Base-by-base conservation (phyloP, 306 rosid species). In the Ormosia emarginata region DNA sequence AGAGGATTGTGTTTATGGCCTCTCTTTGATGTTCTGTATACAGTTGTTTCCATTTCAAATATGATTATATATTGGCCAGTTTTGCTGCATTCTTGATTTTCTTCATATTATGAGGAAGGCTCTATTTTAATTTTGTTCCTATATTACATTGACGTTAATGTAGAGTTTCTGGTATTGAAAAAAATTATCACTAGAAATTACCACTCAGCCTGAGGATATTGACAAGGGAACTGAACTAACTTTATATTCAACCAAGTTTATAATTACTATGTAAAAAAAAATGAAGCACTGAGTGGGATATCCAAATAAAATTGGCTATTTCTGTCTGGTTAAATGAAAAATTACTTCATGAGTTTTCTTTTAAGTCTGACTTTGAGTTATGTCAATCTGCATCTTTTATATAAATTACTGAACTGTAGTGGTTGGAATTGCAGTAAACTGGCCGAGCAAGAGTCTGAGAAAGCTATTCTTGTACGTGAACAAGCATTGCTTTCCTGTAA, bases 401-500 rank as follows among this genome's bases (percentile, higher is more conserved):
- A 71, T 74, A 50, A 29, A 61, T 66, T 61, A 66, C 57, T 40
- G 81, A 83, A 68, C 57, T 14, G 15, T 81, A 17, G 62, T 71
- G 29, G 9, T 76, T 50, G 82, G 14, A 24, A 55, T 77, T 72
- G 67, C 85, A 94, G 97, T 83, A 85, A 89, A 86, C 73, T 90
- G 76, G 87, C 88, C 11, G 90, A 85, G 58, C 85, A 89, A 63
- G 84, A 75, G 81, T 88, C 90, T 34, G 85, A 75, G 69, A 89
- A 92, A 84, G 91, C 93, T 71, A 55, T 81, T 79, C 80, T 84
- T 83, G 92, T 87, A 34, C 77, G 87, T 75, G 85, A 88, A 53
- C 83, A 85, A 50, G 90, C 92, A 59, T 90, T 87, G 2, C 68
- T 59, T 6, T 87, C 87, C 69, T 94, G 98, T 85, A 91, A 87